Conservation (phyloP, 1,139 yeast species). For the Yamadazyma atlantica region DNA sequence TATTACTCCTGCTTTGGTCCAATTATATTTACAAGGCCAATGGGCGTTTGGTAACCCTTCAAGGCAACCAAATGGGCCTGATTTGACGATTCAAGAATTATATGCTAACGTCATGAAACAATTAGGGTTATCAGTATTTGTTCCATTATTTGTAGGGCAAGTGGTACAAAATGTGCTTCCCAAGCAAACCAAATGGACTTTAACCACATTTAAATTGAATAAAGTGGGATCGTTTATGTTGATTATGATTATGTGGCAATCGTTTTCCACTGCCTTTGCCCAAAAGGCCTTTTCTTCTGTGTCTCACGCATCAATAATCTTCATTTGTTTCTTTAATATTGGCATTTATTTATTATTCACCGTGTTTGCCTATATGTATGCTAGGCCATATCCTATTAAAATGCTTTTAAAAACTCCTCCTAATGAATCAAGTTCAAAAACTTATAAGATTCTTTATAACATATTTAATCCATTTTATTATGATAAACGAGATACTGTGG, state of each 20-base stretch:
- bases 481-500: conserved; percentile 67
- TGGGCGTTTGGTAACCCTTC: conserved; percentile 89
- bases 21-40: conserved; percentile 58
- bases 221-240: conserved; percentile 81
- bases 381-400: conserved; percentile 60
- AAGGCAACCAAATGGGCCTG: conserved; percentile 37
- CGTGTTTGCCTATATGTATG: conserved; percentile 50
- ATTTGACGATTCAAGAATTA: conserved; percentile 51
- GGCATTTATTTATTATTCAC: conserved; percentile 80
- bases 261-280: conserved; percentile 85
- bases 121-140: conserved; percentile 76
- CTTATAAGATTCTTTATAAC: conserved; percentile 41
- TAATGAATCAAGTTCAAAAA: conserved; percentile 34
- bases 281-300: conserved; percentile 77
- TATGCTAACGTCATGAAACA: conserved; percentile 82
- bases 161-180: conserved; percentile 71
- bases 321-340: conserved; percentile 76
- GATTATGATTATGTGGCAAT: conserved; percentile 75
- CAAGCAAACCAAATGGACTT: conserved; percentile 58
- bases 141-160: conserved; percentile 88
- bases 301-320: conserved; percentile 64
- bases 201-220: conserved; percentile 57
- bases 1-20: conserved; percentile 79
- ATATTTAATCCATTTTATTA: conserved; percentile 68
- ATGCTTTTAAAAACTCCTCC: conserved; percentile 49